Base-by-base conservation (phyloP, 2,329 filamentous ascomycete genomes). In the Ascochyta viciae-villosae region DNA sequence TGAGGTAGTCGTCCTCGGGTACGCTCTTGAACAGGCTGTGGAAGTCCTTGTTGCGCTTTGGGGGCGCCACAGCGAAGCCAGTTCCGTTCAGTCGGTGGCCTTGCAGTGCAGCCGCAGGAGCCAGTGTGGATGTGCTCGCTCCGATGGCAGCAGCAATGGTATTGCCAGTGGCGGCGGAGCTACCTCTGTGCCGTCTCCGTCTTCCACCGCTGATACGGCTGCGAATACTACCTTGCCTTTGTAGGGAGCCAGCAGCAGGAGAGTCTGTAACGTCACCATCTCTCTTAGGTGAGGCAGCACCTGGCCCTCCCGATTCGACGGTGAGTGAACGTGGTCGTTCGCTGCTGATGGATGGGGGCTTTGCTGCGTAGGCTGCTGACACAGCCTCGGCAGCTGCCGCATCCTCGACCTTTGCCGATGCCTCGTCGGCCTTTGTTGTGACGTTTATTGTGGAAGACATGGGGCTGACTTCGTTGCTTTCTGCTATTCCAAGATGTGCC, bases 1-100 rank as follows among this genome's bases (percentile, higher is more conserved):
- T 98, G 24, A 99, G 83, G 72, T 96, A 97, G 75, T 99, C 95
- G 69, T 99, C 95, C 64, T 98, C 94, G 1, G 96, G 95, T 0
- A 99, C 95, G 73, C 93, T 98, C 76, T 95, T 90, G 81, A 99
- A 99, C 2, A 96, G 80, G 56, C 85, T 85, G 75, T 99, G 95
- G 68, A 98, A 99, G 71, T 98, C 95, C 44, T 92, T 87, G 77
- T 99, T 99, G 53, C 96, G 87, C 79, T 95, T 97, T 75, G 96
- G 96, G 74, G 91, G 96, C 44, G 95, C 95, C 62, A 98, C 92
- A 45, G 95, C 94, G 74, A 99, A 99, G 0, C 95, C 95, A 4
- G 94, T 96, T 0, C 95, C 95, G 13, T 95, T 96, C 61, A 96
- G 82, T 61, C 93, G 92, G 40, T 91, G 89, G 5, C 86, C 83